Evolutionary conservation across 2,329 filamentous ascomycete genomes (phyloP), one percentile per base, ranked within the genome.

Genomic region (Cucurbitaria berberidis): DNA sequence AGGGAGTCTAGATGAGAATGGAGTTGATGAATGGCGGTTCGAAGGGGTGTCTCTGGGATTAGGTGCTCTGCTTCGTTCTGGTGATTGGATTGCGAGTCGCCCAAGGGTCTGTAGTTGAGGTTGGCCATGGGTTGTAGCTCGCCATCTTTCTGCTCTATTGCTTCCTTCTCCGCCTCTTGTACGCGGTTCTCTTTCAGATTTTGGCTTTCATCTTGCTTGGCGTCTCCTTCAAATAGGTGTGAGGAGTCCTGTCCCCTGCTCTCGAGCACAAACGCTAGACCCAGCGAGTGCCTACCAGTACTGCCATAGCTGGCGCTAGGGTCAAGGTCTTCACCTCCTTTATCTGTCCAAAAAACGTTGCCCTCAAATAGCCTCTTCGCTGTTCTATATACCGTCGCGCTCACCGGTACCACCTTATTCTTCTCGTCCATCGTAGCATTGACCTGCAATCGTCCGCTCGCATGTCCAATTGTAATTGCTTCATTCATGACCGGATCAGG

Each of bases 381-480:
- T 29, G 75, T 77, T 24, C 74, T 62, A 42, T 70, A 74, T 1
- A 77, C 74, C 3, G 67, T 69, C 2, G 66, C 71, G 39, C 63
- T 70, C 3, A 60, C 21, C 10, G 66, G 68, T 4, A 57, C 55
- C 16, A 59, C 27, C 22, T 63, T 61, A 3, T 72, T 62, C 19
- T 60, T 59, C 2, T 57, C 46, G 11, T 69, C 60, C 60, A 74
- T 70, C 1, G 55, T 70, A 16, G 73, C 71, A 43, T 70, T 67
- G 21, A 77, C 73, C 36, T 72, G 69, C n/a, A 76, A 51, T 15
- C 60, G 62, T 3, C 76, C 76, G 43, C 74, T 76, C 5, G 70
- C 59, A 61, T 78, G 76, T 1, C 72, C 74, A 34, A 78, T 73
- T 0, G 74, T 77, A n/a, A 77, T 64, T 6, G 60, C 62, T 22